Base-by-base conservation (phyloP, 2,329 filamentous ascomycete species). In the Fusarium sp. region DNA sequence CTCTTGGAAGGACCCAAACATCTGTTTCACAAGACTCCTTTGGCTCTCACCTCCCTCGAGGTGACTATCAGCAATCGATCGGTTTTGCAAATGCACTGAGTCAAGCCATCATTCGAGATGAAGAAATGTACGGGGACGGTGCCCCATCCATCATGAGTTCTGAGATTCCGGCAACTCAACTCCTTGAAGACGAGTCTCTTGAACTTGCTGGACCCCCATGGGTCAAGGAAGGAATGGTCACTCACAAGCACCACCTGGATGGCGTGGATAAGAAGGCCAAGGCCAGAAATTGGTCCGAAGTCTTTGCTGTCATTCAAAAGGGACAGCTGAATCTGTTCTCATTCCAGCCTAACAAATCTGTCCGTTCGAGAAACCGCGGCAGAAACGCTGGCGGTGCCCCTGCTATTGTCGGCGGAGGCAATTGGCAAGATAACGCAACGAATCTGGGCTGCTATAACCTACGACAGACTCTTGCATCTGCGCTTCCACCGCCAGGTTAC, bases 351-450 rank as follows among this genome's bases (percentile, higher is more conserved):
- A 91, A 91, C 72, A 96, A 96, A 81, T 94, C 93, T 2, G 85
- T 91, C 75, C 88, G 91, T 38, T 88, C 91, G 75, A 95, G 94
- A 81, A 87, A 83, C 71, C 90, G 89, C 71, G 85, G 82, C 13
- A 86, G 88, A 58, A 82, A 83, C 42, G 84, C 85, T 28, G 83
- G 86, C 66, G 86, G 85, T 69, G 82, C 86, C 59, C 86, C 86
- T 64, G 88, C 88, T 15, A 91, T 93, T 11, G 96, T 98, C 5
- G 96, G 96, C 74, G 96, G 96, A 69, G 96, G 96, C 30, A 98
- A 99, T 81, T 99, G 96, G 96, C 96, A 96, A 81, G 95, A 98
- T 75, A 98, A 97, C 79, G 96, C 96, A 9, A 95, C 97, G 73
- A 94, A 92, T 73, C 87, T 98, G 15, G 95, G 94, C 77, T 93